A percentile compares a stretch with the other conserved stretches of the same genome.
Conservation (phyloP, 305 asterid species). For the Solanum chacoense region DNA sequence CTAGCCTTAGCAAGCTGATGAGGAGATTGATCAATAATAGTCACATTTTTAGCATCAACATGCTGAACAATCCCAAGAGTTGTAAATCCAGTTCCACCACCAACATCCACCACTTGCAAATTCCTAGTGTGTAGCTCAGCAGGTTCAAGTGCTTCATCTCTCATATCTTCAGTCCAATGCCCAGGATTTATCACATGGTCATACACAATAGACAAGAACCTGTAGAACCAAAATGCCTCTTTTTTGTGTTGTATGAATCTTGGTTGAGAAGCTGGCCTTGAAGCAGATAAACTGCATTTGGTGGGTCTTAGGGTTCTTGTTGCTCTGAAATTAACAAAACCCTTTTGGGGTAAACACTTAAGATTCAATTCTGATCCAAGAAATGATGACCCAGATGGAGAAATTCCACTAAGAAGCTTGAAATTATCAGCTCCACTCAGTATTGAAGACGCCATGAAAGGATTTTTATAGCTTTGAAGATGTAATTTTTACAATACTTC, state of each 20-base stretch:
- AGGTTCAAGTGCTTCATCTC: slow-evolving; percentile 37
- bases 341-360: slow-evolving; percentile 8
- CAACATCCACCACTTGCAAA: slow-evolving; percentile 29
- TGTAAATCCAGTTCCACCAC: slow-evolving; percentile 35
- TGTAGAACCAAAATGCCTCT: slow-evolving; percentile 30
- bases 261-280: slow-evolving; percentile 23
- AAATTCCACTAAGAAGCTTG: slow-evolving; percentile 2
- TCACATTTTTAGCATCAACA: slow-evolving; percentile 34
- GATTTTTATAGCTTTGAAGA: not conserved
- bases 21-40: slow-evolving; percentile 27
- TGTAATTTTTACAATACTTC: not conserved
- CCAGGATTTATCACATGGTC: slow-evolving; percentile 31
- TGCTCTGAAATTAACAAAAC: not conserved
- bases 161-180: slow-evolving; percentile 36
- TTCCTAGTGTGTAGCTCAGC: slow-evolving; percentile 21
- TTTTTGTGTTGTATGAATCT: slow-evolving; percentile 27
- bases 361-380: slow-evolving; percentile 16
- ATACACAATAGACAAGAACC: slow-evolving; percentile 29
- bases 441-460: slow-evolving; percentile 28
- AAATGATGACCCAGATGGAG: slow-evolving; percentile 4
- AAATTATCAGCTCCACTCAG: slow-evolving; percentile 24
- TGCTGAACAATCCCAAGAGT: slow-evolving; percentile 31
- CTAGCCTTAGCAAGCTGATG: slow-evolving; percentile 28
- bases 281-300: slow-evolving; percentile 16
- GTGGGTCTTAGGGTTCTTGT: not conserved